These are phyloP conservation scores for Talaromyces sp. DNA, from an alignment of 2,329 filamentous ascomycete genomes.

Conservation along the genomic window DNA sequence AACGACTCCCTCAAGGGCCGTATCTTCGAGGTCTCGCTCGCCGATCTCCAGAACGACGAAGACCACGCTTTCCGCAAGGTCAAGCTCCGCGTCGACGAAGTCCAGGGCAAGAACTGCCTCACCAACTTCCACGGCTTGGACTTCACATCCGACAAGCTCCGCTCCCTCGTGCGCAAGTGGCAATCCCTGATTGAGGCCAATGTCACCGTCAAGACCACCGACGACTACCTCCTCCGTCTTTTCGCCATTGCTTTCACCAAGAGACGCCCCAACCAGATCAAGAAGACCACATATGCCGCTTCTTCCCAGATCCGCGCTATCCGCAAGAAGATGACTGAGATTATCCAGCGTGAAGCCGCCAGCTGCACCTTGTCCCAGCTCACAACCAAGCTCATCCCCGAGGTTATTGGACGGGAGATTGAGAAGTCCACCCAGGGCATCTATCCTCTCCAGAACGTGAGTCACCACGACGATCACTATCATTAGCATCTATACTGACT, in stretches of 20 bases:
- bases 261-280: slow-evolving; percentile 98
- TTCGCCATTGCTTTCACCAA: slow-evolving; percentile 99
- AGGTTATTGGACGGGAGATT: slow-evolving; percentile 99
- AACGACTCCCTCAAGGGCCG: slow-evolving; percentile 98
- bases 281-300: slow-evolving; percentile 99
- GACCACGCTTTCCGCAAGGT: slow-evolving; percentile 99
- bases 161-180: slow-evolving; percentile 99
- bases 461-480: background rate
- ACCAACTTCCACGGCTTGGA: slow-evolving; percentile 99
- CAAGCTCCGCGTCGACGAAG: slow-evolving; percentile 96
- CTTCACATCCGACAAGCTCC: slow-evolving; percentile 99
- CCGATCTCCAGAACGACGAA: slow-evolving; percentile 99
- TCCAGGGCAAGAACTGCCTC: slow-evolving; percentile 99
- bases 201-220: slow-evolving; percentile 98
- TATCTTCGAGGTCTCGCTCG: slow-evolving; percentile 97
- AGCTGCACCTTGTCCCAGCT: slow-evolving; percentile 94
- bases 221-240: slow-evolving; percentile 98
- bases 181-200: slow-evolving; percentile 99
- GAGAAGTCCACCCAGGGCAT: slow-evolving; percentile 99
- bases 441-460: slow-evolving; percentile 97
- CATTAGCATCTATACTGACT: slow-evolving; percentile 31
- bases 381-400: slow-evolving; percentile 96
- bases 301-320: slow-evolving; percentile 97
- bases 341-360: slow-evolving; percentile 93
- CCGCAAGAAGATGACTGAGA: slow-evolving; percentile 99